Evolutionary conservation across 352 stramenopile genomes (phyloP), one percentile per base, ranked within the genome.

Genomic region (Phytophthora tubulina): DNA sequence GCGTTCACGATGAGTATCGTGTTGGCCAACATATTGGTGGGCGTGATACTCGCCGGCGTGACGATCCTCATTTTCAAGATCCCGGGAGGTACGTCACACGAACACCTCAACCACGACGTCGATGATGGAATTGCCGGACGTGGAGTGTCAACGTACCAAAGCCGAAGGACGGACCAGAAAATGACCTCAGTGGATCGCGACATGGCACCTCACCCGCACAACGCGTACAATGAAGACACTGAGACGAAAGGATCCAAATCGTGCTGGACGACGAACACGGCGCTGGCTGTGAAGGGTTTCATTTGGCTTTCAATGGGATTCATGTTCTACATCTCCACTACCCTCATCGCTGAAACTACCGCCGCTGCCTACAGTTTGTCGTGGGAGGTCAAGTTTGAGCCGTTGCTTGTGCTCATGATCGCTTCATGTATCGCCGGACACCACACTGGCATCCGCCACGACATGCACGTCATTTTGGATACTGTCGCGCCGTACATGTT

Each of bases 381-480:
- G 27, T 92, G 82, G 82, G 84, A 92, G 33, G 67, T 92, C 48
- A 92, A 92, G 68, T 81, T 90, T 27, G 84, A 91, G 67, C 78
- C 81, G 15, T 64, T 91, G 55, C 80, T 91, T 6, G 81, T 91
- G 69, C 74, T 92, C 50, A 92, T 92, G 80, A 70, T 80, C 8
- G 82, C 74, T 4, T 90, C 84, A 9, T 92, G 84, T 61, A 71
- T 92, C 32, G 84, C 84, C 2, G 84, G 84, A 11, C 84, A 92
- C 60, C 72, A 87, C 55, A 57, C 76, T 3, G 59, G 55, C 0
- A 92, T 92, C 44, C 82, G 84, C 33, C 82, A 92, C 65, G 84
- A 92, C 66, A 92, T 92, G 84, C 84, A 92, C 68, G 80, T 90
- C 27, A 92, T 92, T 44, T 67, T 92, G 3, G 84, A 92, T 31